These are phyloP conservation scores for Xylaria sp. DNA, from an alignment of 2,329 filamentous ascomycete species.

Conservation along the genomic window DNA sequence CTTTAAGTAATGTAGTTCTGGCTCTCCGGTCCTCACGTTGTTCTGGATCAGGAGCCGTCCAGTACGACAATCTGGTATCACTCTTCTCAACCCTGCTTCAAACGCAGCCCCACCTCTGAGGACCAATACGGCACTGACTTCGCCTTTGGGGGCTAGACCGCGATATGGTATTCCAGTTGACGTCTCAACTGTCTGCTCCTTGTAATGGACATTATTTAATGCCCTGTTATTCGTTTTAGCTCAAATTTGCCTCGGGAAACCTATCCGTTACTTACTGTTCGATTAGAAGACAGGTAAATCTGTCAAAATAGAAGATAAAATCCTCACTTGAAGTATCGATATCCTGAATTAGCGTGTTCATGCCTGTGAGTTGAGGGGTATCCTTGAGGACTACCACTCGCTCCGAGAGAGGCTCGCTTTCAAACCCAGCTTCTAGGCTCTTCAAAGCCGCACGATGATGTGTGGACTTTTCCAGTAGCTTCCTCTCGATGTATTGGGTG, in stretches of 20 bases:
- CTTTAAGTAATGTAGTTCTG: constrained; percentile 89
- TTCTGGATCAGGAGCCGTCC: constrained; percentile 93
- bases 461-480: constrained; percentile 84
- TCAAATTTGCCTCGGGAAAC: neutral
- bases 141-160: constrained; percentile 76
- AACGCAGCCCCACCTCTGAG: constrained; percentile 89
- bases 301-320: constrained; percentile 97
- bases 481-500: constrained; percentile 89
- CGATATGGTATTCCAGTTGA: constrained; percentile 75
- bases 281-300: constrained; percentile 83
- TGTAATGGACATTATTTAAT: constrained; percentile 79
- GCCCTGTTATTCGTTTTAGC: constrained; percentile 60
- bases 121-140: constrained; percentile 86
- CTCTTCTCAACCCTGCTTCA: constrained; percentile 86
- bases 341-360: constrained; percentile 90
- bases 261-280: constrained; percentile 67
- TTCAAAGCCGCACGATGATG: constrained; percentile 83
- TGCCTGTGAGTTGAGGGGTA: constrained; percentile 83
- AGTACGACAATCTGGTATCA: constrained; percentile 91
- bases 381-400: constrained; percentile 79
- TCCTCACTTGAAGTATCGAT: constrained; percentile 83
- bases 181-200: constrained; percentile 71
- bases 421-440: constrained; percentile 76
- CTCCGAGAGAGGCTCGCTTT: constrained; percentile 76
- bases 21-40: constrained; percentile 84